A percentile compares a stretch with the other conserved stretches of the same genome.
These are phyloP conservation scores for Aspergillus avenaceus DNA, from an alignment of 495 filamentous ascomycete species.

Conservation along the genomic window DNA sequence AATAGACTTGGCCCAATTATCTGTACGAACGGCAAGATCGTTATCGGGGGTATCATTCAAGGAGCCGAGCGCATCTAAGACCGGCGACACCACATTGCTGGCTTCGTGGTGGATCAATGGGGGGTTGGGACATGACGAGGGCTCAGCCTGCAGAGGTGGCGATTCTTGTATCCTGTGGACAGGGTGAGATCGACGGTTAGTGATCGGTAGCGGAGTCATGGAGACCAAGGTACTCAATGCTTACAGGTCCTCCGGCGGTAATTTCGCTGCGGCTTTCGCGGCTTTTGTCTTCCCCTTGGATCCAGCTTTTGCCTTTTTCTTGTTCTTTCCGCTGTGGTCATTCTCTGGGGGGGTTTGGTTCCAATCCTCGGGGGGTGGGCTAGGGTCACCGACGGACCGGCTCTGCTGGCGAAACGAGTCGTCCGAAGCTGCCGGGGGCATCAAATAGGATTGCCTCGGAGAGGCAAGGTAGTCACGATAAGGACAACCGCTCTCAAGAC, in stretches of 20 bases:
- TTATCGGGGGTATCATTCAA: constrained; percentile 27
- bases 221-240: constrained; percentile 10
- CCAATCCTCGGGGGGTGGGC: constrained; percentile 23
- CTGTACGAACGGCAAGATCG: constrained; percentile 36
- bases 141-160: constrained; percentile 28
- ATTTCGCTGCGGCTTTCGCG: constrained; percentile 30
- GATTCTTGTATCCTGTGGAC: constrained; percentile 25
- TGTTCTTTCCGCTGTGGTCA: constrained; percentile 40
- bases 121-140: constrained; percentile 33
- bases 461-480: constrained; percentile 17
- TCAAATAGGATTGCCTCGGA: constrained; percentile 37
- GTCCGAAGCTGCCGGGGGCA: constrained; percentile 47
- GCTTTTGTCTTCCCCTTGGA: constrained; percentile 36
- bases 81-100: constrained; percentile 37
- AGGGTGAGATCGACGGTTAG: background rate
- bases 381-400: constrained; percentile 37
- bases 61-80: constrained; percentile 39
- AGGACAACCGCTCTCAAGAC: constrained; percentile 34
- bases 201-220: background rate
- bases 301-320: constrained; percentile 45
- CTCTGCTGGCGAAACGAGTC: constrained; percentile 41
- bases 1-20: constrained; percentile 47
- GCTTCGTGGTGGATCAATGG: constrained; percentile 21
- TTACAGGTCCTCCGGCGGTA: constrained; percentile 42
- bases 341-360: constrained; percentile 28